Conservation (phyloP, 176 grass and related monocot genomes). For the Alloteropsis semialata region DNA sequence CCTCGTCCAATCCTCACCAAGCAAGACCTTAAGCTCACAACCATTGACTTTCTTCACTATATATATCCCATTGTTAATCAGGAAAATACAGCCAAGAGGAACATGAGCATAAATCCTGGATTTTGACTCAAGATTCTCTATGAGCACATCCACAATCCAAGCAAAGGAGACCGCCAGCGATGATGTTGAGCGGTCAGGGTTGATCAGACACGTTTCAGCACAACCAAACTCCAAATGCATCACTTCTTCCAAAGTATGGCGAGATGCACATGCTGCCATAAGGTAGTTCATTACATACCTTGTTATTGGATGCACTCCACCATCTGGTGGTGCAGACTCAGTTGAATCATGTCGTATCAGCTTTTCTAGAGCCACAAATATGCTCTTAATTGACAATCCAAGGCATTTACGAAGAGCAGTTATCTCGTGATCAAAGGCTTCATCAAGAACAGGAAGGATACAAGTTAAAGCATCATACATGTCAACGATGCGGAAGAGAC, state of each 20-base stretch:
- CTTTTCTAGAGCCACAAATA: constrained; percentile 51
- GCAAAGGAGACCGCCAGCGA: constrained; percentile 30
- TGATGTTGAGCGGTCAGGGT: constrained; percentile 42
- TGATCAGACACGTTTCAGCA: background rate
- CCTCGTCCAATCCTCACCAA: constrained; percentile 48
- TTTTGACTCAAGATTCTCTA: constrained; percentile 41
- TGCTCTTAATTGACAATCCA: constrained; percentile 40
- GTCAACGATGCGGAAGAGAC: constrained; percentile 52
- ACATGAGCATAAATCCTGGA: constrained; percentile 42
- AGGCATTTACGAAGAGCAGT: constrained; percentile 20
- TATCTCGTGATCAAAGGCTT: constrained; percentile 30
- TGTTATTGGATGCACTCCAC: constrained; percentile 50
- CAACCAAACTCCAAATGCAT: constrained; percentile 32
- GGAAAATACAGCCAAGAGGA: constrained; percentile 34
- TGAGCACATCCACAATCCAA: constrained; percentile 50
- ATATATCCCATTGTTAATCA: constrained; percentile 51
- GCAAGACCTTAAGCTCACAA: constrained; percentile 35
- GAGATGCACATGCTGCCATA: constrained; percentile 34
- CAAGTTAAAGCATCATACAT: constrained; percentile 48
- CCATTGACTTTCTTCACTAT: constrained; percentile 40
- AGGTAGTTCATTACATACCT: constrained; percentile 70
- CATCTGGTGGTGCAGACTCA: constrained; percentile 29
- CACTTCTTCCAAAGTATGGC: constrained; percentile 48
- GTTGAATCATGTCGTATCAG: constrained; percentile 35
- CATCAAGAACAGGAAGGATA: constrained; percentile 38